These are phyloP conservation scores for Pyricularia sp. DNA, from an alignment of 2,329 filamentous ascomycete genomes.

Conservation along the genomic window DNA sequence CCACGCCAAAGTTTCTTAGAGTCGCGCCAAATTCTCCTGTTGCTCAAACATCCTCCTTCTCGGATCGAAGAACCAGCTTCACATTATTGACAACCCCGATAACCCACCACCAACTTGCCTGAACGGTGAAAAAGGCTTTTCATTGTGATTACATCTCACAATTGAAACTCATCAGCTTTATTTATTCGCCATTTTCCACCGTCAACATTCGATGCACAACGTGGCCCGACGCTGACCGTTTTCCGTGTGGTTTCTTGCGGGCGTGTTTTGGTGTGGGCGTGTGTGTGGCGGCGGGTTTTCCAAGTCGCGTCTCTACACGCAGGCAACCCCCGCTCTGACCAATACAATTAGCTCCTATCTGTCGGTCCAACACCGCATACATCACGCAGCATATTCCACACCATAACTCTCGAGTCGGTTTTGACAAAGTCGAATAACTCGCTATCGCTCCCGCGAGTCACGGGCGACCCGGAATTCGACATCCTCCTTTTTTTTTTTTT, in stretches of 20 bases:
- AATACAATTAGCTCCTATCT: neutral
- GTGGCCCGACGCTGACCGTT: neutral
- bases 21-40: slow-evolving; percentile 2
- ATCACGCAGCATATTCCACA: neutral
- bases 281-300: neutral
- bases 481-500: neutral
- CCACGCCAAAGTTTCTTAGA: slow-evolving; percentile 2
- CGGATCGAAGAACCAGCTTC: neutral
- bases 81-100: neutral
- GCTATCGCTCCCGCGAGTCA: neutral
- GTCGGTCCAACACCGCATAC: neutral
- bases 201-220: neutral
- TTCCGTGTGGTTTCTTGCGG: neutral
- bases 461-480: neutral
- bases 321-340: neutral
- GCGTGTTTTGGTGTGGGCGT: slow-evolving; percentile 1
- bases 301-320: neutral
- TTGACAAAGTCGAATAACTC: neutral
- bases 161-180: neutral
- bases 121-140: neutral
- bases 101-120: neutral
- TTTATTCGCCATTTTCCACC: neutral
- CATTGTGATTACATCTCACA: neutral
- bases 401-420: neutral
- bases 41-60: neutral